phyloP scores from a whole-genome alignment of 2,329 filamentous ascomycete genomes.

The Fusarium sp. region DNA sequence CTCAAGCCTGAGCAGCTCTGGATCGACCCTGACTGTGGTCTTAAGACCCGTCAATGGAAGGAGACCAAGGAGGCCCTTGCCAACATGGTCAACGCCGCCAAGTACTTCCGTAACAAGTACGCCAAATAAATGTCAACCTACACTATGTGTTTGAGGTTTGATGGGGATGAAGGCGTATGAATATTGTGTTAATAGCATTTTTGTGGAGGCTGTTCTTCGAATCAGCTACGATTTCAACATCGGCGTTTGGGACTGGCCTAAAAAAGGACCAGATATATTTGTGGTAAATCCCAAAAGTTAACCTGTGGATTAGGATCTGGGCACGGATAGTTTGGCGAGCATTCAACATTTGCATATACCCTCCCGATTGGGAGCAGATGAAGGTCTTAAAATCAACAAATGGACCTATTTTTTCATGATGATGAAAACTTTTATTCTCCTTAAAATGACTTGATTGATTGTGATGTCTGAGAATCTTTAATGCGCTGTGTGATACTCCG shows the following conservation, averaged over 20 bases:
- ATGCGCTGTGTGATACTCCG: too few relatives aligned
- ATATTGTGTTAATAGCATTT: conserved; percentile 51
- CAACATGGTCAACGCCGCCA: conserved; percentile 99
- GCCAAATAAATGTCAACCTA: conserved; percentile 62
- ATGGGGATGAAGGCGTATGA: conserved; percentile 40
- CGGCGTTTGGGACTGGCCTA: conserved; percentile 62
- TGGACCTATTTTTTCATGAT: conserved; percentile 46
- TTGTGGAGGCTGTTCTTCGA: conserved; percentile 54
- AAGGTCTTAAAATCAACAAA: conserved; percentile 50
- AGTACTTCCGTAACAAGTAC: conserved; percentile 94
- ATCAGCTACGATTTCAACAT: conserved; percentile 70
- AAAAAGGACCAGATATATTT: conserved; percentile 54
- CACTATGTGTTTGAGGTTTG: conserved; percentile 35
- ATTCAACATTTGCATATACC: conserved; percentile 58
- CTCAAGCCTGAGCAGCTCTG: conserved; percentile 99
- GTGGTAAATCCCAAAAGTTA: conserved; percentile 54
- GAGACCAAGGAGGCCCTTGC: conserved; percentile 96
- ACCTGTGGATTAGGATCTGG: conserved; percentile 51
- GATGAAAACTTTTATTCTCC: conserved; percentile 31
- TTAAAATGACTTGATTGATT: neutral
- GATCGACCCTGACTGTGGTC: conserved; percentile 99
- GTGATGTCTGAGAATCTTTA: neutral
- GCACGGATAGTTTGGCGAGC: conserved; percentile 51
- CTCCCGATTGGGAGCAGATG: conserved; percentile 51
- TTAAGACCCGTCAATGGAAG: conserved; percentile 98